Base-by-base conservation (phyloP, 108 stramenopile genomes). In the Stephanodiscus triporus region DNA sequence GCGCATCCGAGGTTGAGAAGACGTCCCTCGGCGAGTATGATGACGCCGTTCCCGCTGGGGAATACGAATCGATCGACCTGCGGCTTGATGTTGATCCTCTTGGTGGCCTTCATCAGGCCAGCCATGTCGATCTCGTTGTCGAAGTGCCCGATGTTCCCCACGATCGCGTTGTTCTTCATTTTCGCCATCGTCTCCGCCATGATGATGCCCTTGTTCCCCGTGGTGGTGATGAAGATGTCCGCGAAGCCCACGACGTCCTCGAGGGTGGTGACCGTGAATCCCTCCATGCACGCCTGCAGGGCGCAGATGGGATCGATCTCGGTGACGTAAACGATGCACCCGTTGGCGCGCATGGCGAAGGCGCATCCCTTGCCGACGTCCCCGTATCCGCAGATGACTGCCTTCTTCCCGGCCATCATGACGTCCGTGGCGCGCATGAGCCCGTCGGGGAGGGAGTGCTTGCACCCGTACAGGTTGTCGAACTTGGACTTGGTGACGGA, bases 101-200 rank as follows among this genome's bases (percentile, higher is more conserved):
- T 95, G 78, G 96, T 90, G 60, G 78, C 77, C 74, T 86, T 85
- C 85, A 96, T 86, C 55, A 99, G 86, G 53, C 96, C 96, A 45
- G 94, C 99, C 93, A 98, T 98, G 86, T 99, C 99, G 67, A 99
- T 98, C 87, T 99, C 99, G 87, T 99, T 99, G 84, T 99, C 99
- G 75, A 99, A 99, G 95, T 99, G 99, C 75, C 99, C 99, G 85
- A 99, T 99, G 97, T 99, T 99, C 74, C 99, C 98, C 62, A 99
- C 97, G 81, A 99, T 99, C 74, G 99, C 98, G 84, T 99, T 99
- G 97, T 99, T 99, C 95, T 99, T 99, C 99, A 99, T 99, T 95
- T 98, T 91, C 72, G 75, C 27, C 98, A 99, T 99, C 89, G 85
- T 77, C 0, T 88, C 88, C 20, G 78, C 85, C 97, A 97, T 99